These are phyloP conservation scores for Albugo laibachii DNA, from an alignment of 352 stramenopile genomes.

Conservation along the genomic window DNA sequence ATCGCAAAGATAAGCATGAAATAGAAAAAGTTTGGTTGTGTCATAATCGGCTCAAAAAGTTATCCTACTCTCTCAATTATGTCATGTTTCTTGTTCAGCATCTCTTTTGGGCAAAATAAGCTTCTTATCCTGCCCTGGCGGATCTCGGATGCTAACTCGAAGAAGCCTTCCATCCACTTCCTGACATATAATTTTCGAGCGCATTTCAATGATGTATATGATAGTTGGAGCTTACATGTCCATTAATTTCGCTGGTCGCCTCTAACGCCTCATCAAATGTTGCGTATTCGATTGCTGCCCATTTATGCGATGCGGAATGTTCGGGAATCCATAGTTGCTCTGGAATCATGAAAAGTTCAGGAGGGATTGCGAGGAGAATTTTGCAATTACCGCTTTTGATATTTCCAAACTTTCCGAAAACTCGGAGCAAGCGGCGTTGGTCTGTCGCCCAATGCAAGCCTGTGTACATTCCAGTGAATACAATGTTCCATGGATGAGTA, in stretches of 20 bases:
- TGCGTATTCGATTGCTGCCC: slow-evolving; percentile 35
- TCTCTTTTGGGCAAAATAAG: too few species aligned
- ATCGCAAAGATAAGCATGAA: too few species aligned
- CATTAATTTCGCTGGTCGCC: slow-evolving; percentile 56
- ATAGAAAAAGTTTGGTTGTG: too few species aligned
- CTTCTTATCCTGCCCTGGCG: slow-evolving; percentile 6
- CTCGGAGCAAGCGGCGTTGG: slow-evolving; percentile 34
- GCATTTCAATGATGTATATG: too few species aligned
- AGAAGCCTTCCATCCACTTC: slow-evolving; percentile 55
- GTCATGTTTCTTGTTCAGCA: too few species aligned
- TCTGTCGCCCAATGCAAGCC: slow-evolving; percentile 15
- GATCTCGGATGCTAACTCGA: slow-evolving; percentile 54
- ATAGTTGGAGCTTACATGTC: slow-evolving; percentile 15
- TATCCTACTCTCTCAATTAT: neutral
- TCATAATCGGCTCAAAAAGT: too few species aligned
- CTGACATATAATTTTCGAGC: slow-evolving; percentile 3
- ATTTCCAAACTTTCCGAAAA: slow-evolving; percentile 27
- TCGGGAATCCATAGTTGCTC: too few species aligned
- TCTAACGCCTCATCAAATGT: slow-evolving; percentile 53
- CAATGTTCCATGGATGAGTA: too few species aligned
- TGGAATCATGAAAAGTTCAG: too few species aligned
- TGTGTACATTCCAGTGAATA: too few species aligned
- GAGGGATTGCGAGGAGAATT: too few species aligned
- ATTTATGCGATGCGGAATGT: slow-evolving; percentile 36
- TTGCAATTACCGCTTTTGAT: slow-evolving; percentile 22